phyloP scores from a whole-genome alignment of 164 flowering plant genomes.

The Piper betle region DNA sequence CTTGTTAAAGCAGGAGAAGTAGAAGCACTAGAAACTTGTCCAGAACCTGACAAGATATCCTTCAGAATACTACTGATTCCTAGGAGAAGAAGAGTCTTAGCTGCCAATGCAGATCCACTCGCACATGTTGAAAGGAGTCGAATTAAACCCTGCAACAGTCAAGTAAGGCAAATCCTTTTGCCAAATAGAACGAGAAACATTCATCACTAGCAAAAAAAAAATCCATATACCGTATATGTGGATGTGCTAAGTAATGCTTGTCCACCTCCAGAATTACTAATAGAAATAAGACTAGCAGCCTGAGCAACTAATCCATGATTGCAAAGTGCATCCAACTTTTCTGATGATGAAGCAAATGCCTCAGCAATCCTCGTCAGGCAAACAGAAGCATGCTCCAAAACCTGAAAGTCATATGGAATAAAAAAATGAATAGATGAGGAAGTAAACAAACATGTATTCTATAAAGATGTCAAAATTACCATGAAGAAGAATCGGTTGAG shows the following conservation, averaged over 20 bases:
- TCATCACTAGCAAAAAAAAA: slow-evolving; percentile 2
- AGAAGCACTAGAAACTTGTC: slow-evolving; percentile 56
- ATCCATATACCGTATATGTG: slow-evolving; percentile 74
- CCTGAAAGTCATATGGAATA: slow-evolving; percentile 27
- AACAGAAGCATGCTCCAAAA: slow-evolving; percentile 90
- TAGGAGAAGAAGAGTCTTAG: slow-evolving; percentile 81
- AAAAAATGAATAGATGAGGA: not conserved
- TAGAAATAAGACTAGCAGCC: slow-evolving; percentile 83
- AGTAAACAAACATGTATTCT: not conserved
- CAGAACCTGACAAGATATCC: slow-evolving; percentile 85
- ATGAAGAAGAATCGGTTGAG: not conserved
- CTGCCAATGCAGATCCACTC: slow-evolving; percentile 79
- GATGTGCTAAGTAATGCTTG: slow-evolving; percentile 88
- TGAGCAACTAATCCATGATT: slow-evolving; percentile 90
- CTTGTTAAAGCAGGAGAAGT: slow-evolving; percentile 88
- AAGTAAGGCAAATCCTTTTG: not conserved
- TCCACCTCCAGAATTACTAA: slow-evolving; percentile 78
- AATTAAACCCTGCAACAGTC: slow-evolving; percentile 66
- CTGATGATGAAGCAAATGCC: slow-evolving; percentile 84
- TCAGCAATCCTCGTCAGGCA: slow-evolving; percentile 95
- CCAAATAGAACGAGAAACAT: not conserved
- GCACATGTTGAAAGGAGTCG: slow-evolving; percentile 92
- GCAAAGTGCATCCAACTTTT: slow-evolving; percentile 86
- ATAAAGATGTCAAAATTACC: not conserved
- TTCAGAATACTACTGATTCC: slow-evolving; percentile 93